phyloP scores from a whole-genome alignment of 2,329 filamentous ascomycete species.

The Xylaria sp. region DNA sequence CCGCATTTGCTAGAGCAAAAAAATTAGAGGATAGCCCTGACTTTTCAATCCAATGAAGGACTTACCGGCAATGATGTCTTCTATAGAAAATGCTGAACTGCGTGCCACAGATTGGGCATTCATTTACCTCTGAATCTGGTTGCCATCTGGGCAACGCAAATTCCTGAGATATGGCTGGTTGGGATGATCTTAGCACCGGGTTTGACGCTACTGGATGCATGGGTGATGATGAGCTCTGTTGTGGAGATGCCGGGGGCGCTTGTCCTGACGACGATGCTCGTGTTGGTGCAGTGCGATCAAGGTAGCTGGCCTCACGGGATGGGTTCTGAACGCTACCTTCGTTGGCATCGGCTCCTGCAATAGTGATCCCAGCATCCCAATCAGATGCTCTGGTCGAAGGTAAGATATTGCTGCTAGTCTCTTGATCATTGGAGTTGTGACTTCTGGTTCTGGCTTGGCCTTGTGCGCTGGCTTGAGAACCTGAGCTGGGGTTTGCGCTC shows the following conservation, averaged over 20 bases:
- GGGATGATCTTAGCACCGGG: slow-evolving; percentile 9
- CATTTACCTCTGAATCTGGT: slow-evolving; percentile 79
- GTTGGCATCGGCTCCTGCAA: too few species aligned
- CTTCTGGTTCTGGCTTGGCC: background rate
- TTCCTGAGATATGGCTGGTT: slow-evolving; percentile 41
- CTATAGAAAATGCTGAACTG: slow-evolving; percentile 85
- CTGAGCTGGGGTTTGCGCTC: background rate
- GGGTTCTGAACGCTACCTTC: background rate
- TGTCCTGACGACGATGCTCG: background rate
- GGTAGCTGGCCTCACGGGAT: background rate
- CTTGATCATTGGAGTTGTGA: background rate
- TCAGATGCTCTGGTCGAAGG: background rate
- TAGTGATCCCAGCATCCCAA: background rate
- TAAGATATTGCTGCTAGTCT: background rate
- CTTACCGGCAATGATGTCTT: slow-evolving; percentile 89
- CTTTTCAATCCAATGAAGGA: slow-evolving; percentile 15
- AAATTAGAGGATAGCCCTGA: background rate
- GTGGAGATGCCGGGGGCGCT: background rate
- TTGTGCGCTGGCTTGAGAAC: background rate
- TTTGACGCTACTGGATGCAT: slow-evolving; percentile 24
- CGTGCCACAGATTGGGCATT: slow-evolving; percentile 82
- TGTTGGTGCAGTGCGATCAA: background rate
- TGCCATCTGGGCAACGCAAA: slow-evolving; percentile 81
- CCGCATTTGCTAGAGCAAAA: slow-evolving; percentile 75
- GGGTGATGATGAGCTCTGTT: background rate